Evolutionary conservation across 2,329 filamentous ascomycete species (phyloP), one percentile per base, ranked within the genome.

Genomic region (Aspergillus bombycis): DNA sequence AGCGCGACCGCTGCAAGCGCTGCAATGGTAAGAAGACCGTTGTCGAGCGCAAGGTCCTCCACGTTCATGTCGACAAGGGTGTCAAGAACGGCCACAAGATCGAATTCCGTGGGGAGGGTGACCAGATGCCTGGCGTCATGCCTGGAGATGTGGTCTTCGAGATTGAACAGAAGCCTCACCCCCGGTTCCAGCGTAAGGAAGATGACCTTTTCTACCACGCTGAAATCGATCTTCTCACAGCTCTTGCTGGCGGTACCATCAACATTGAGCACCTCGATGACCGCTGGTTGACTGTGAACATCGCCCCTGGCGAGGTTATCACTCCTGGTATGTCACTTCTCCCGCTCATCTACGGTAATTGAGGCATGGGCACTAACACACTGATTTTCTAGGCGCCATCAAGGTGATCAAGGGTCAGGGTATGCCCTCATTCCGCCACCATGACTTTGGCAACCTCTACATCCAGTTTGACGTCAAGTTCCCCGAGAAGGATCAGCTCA

Each of bases 381-480:
- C 2, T 61, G 66, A 46, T 43, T 64, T 52, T 55, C 45, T 71
- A 97, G 95, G 92, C 71, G 85, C 92, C 70, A 87, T 98, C 78
- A 98, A 97, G 84, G 91, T 97, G 80, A 90, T 99, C 74, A 92
- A 92, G 69, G 94, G 93, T 68, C 95, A 99, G 82, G 95, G 95
- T 78, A 99, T 99, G 95, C 95, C 95, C 48, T 96, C 95, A 4
- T 91, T 88, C 80, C 89, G 95, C 72, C 95, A 98, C 80, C 95
- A 99, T 84, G 92, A 98, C 80, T 89, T 87, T 76, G 95, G 95
- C 74, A 97, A 99, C 82, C 85, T 99, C 72, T 99, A 95, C 84
- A 93, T 99, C 75, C 93, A 96, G 77, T 99, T 99, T 83, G 90
- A 92, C 74, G 93, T 99, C 81, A 97, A 96, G 82, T 98, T 99